Evolutionary conservation across 2,329 filamentous ascomycete genomes (phyloP).

Genomic region (Diaporthe ilicicola): DNA sequence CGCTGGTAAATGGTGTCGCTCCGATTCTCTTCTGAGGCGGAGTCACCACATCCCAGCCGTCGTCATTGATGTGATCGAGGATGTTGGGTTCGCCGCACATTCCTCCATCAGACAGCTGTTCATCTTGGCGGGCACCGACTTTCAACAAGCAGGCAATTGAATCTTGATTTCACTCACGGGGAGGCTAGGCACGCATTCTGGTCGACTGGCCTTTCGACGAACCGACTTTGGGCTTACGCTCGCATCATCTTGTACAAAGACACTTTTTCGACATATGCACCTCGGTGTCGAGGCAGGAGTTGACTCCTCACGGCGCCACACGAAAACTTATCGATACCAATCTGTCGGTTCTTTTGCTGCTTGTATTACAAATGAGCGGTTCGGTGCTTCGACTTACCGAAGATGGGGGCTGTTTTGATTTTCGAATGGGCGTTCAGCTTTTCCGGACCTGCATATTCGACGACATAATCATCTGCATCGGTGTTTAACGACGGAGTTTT

Average conservation of each 20-base stretch:
- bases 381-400: slow-evolving; percentile 47
- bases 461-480: slow-evolving; percentile 51
- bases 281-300: slow-evolving; percentile 43
- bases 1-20: slow-evolving; percentile 58
- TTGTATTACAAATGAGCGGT: slow-evolving; percentile 40
- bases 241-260: slow-evolving; percentile 44
- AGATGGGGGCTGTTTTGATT: slow-evolving; percentile 52
- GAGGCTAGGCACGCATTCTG: slow-evolving; percentile 42
- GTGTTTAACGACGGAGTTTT: slow-evolving; percentile 57
- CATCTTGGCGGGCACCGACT: slow-evolving; percentile 60
- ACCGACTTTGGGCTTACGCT: slow-evolving; percentile 34
- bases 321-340: slow-evolving; percentile 45
- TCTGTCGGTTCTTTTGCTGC: slow-evolving; percentile 38
- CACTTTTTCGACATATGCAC: slow-evolving; percentile 44
- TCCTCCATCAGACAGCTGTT: slow-evolving; percentile 49
- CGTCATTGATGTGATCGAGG: slow-evolving; percentile 48
- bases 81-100: slow-evolving; percentile 47
- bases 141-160: slow-evolving; percentile 54
- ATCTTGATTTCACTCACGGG: slow-evolving; percentile 47
- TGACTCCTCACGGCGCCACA: slow-evolving; percentile 42
- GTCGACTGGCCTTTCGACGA: slow-evolving; percentile 42
- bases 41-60: slow-evolving; percentile 45
- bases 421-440: slow-evolving; percentile 53
- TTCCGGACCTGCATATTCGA: slow-evolving; percentile 36
- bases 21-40: slow-evolving; percentile 45